Conservation (phyloP, 2,329 filamentous ascomycete species). For the Plenodomus lindquistii region DNA sequence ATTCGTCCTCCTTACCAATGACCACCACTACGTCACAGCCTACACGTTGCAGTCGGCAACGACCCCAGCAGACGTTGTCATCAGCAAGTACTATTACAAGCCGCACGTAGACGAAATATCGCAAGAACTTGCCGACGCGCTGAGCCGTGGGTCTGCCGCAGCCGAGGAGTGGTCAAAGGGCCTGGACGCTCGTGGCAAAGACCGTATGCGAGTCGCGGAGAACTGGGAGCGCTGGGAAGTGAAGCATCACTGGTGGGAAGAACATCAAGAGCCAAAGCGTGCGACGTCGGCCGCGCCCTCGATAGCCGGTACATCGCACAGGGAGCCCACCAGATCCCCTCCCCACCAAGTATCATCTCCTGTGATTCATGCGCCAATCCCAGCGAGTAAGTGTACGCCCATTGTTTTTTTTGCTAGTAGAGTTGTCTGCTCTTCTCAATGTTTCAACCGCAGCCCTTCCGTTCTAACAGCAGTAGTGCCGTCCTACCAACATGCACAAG, state of each 20-base stretch:
- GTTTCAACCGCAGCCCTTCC: constrained; percentile 23
- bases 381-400: constrained; percentile 39
- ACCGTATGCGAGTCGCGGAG: constrained; percentile 62
- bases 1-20: constrained; percentile 66
- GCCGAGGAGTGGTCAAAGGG: constrained; percentile 81
- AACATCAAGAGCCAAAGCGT: constrained; percentile 13
- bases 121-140: constrained; percentile 65
- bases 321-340: constrained; percentile 29
- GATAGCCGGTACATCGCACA: constrained; percentile 20
- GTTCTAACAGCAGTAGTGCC: constrained; percentile 39
- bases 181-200: constrained; percentile 65
- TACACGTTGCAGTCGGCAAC: constrained; percentile 58
- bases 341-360: constrained; percentile 31
- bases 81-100: constrained; percentile 69
- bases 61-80: constrained; percentile 53
- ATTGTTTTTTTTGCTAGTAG: constrained; percentile 17
- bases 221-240: constrained; percentile 78
- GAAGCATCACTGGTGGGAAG: constrained; percentile 36
- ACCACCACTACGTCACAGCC: constrained; percentile 63
- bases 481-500: constrained; percentile 30
- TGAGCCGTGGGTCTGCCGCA: constrained; percentile 67
- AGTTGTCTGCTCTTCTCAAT: constrained; percentile 17
- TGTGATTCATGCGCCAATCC: constrained; percentile 38
- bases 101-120: constrained; percentile 66
- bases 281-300: constrained; percentile 21